Conservation (phyloP, 768 basidiomycete genomes). For the Russula vinacea region DNA sequence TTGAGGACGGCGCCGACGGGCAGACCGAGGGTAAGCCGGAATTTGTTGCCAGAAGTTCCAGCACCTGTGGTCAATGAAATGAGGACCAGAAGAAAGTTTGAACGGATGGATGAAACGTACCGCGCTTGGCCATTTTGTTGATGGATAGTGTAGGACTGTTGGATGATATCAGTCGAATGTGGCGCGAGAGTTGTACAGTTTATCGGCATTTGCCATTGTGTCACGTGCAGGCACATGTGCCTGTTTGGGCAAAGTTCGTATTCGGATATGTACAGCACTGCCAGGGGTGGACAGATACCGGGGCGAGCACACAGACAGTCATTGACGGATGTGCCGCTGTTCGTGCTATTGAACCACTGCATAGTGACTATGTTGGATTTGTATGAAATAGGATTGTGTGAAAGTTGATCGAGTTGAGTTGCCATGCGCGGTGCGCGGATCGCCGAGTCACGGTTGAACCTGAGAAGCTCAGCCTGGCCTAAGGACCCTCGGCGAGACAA, state of each 20-base stretch:
- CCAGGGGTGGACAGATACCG: not conserved
- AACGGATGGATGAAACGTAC: slow-evolving; percentile 30
- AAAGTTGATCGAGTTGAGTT: slow-evolving; percentile 7
- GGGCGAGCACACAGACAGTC: too few species aligned
- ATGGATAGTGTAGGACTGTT: slow-evolving; percentile 10
- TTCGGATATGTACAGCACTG: not conserved
- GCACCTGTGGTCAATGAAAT: slow-evolving; percentile 38
- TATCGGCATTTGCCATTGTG: slow-evolving; percentile 22
- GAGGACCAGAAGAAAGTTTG: not conserved
- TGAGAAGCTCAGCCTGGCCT: slow-evolving; percentile 1
- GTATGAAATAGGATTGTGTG: slow-evolving; percentile 2
- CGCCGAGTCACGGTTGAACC: slow-evolving; percentile 19
- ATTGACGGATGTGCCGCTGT: not conserved
- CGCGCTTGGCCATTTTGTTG: slow-evolving; percentile 40
- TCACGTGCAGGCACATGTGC: not conserved
- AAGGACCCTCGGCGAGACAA: slow-evolving; percentile 6
- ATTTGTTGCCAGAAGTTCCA: slow-evolving; percentile 90
- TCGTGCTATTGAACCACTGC: not conserved
- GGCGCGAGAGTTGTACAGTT: slow-evolving; percentile 37
- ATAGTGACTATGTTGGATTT: not conserved
- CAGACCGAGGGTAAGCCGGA: slow-evolving; percentile 91
- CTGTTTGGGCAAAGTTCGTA: not conserved
- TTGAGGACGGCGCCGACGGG: slow-evolving; percentile 93
- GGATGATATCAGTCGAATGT: slow-evolving; percentile 2
- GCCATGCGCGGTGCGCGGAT: not conserved